A percentile compares a stretch with the other conserved stretches of the same genome.
Evolutionary conservation across 2,329 filamentous ascomycete species (phyloP).

Genomic region (Phoma sp.): DNA sequence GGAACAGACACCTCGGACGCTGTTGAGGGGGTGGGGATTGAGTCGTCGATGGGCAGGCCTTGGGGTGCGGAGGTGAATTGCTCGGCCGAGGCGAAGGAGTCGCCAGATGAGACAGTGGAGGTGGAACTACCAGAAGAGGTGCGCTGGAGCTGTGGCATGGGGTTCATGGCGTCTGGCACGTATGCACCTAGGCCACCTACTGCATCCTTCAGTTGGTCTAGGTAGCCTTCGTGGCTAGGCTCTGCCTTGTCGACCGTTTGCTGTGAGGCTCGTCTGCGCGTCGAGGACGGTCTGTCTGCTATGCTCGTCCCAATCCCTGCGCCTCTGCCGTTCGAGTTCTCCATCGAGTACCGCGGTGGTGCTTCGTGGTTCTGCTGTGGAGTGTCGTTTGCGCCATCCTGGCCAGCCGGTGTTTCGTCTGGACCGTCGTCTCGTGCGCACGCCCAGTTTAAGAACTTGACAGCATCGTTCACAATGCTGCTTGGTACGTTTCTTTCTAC

Average conservation of each 20-base stretch:
- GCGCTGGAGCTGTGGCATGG: constrained; percentile 28
- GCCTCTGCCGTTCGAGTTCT: constrained; percentile 44
- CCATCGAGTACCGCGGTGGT: constrained; percentile 34
- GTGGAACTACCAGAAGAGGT: constrained; percentile 38
- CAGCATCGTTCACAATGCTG: constrained; percentile 79
- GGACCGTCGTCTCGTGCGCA: constrained; percentile 57
- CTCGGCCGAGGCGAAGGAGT: constrained; percentile 54
- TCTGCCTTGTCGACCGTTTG: constrained; percentile 15
- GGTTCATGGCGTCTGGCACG: constrained; percentile 32
- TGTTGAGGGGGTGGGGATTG: constrained; percentile 36
- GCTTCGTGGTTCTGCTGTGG: constrained; percentile 24
- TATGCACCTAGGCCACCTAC: constrained; percentile 21
- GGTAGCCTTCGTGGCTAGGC: constrained; percentile 20
- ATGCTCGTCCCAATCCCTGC: constrained; percentile 49
- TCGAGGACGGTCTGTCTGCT: constrained; percentile 37
- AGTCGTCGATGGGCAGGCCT: constrained; percentile 33
- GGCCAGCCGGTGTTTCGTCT: constrained; percentile 30
- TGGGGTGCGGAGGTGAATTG: constrained; percentile 50
- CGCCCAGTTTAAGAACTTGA: constrained; percentile 84
- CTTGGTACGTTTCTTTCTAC: constrained; percentile 87
- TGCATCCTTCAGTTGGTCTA: constrained; percentile 20
- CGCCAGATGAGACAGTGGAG: constrained; percentile 33
- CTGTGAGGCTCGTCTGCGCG: constrained; percentile 31
- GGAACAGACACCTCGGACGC: constrained; percentile 34
- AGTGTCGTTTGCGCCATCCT: constrained; percentile 32